Evolutionary conservation across 208 protist species (phyloP).

Genomic region (Histomonas meleagridis): DNA sequence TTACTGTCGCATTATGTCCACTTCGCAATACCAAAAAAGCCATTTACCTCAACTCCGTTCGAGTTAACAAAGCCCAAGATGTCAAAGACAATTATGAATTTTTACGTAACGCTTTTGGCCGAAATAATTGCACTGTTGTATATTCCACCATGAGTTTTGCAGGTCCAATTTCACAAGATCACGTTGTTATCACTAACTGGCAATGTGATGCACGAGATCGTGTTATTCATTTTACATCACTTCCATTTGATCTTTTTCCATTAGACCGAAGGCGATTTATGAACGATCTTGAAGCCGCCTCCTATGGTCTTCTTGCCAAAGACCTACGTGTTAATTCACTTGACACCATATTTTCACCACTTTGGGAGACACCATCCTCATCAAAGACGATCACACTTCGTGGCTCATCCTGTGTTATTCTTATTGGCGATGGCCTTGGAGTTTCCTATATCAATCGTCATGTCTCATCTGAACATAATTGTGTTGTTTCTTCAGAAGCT

Average conservation of each 20-base stretch:
- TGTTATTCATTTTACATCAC: slow-evolving; percentile 29
- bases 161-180: neutral
- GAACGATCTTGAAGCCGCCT: slow-evolving; percentile 5
- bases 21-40: neutral
- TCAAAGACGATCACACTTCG: neutral
- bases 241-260: slow-evolving; percentile 19
- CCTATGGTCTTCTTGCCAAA: neutral
- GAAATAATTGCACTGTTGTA: neutral
- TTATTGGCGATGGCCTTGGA: neutral
- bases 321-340: neutral
- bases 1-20: neutral
- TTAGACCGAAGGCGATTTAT: slow-evolving; percentile 5
- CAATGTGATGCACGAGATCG: neutral
- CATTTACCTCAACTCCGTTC: neutral
- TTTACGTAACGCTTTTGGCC: neutral
- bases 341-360: neutral
- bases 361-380: neutral
- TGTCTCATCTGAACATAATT: neutral
- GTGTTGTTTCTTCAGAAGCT: slow-evolving; percentile 21
- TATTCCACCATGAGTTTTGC: neutral
- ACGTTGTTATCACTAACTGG: slow-evolving; percentile 32
- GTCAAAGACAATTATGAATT: neutral
- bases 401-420: neutral
- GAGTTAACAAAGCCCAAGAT: neutral
- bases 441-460: neutral